These are phyloP conservation scores for Dysphania ambrosioides DNA, from an alignment of 148 eudicot species.

Conservation along the genomic window DNA sequence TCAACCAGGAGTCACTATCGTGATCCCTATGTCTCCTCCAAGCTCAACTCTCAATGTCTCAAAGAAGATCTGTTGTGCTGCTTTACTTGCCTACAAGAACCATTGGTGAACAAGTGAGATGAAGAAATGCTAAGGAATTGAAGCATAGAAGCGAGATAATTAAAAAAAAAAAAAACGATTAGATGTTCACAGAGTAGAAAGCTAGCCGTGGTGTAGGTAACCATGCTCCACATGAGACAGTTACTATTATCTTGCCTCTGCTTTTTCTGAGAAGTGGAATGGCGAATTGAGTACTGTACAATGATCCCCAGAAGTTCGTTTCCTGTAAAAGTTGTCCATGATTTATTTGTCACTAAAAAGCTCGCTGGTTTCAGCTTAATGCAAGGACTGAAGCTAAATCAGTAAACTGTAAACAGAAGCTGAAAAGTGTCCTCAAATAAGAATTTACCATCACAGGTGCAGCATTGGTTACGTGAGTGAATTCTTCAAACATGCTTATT, in stretches of 20 bases:
- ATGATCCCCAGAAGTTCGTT: conserved; percentile 70
- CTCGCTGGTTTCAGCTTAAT: neutral
- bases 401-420: neutral
- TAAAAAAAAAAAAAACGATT: neutral
- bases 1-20: conserved; percentile 52
- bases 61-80: conserved; percentile 48
- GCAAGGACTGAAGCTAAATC: neutral
- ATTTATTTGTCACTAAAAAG: neutral
- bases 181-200: conserved; percentile 41
- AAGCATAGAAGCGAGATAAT: neutral
- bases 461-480: conserved; percentile 36
- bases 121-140: neutral
- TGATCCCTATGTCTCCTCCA: conserved; percentile 45
- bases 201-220: conserved; percentile 43
- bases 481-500: conserved; percentile 49
- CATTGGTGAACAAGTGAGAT: neutral
- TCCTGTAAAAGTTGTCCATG: conserved; percentile 37
- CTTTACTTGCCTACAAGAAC: conserved; percentile 60
- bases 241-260: conserved; percentile 49
- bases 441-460: conserved; percentile 50
- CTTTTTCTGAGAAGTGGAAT: conserved; percentile 46
- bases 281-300: conserved; percentile 46
- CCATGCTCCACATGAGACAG: conserved; percentile 49
- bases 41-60: conserved; percentile 60
- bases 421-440: neutral